Base-by-base conservation (phyloP, 2,329 filamentous ascomycete genomes). In the Trichoderma gracile region DNA sequence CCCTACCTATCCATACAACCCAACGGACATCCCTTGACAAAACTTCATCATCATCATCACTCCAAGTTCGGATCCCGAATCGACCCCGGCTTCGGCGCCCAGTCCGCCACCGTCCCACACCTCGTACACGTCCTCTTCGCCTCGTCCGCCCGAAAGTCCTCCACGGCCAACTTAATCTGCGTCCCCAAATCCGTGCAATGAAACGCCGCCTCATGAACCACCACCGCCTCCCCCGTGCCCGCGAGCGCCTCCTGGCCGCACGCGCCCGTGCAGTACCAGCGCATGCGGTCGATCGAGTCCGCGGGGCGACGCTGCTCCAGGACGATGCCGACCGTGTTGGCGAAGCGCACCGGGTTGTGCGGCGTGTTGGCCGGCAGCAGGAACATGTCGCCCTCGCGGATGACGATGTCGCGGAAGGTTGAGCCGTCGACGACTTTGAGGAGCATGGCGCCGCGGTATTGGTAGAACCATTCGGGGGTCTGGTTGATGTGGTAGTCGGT, bases 401-500 rank as follows among this genome's bases (percentile, higher is more conserved):
- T 97, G 73, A 93, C 83, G 68, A 98, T 86, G 78, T 98, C 94
- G 69, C 87, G 85, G 78, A 96, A 96, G 54, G 79, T 66, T 75
- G 82, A 76, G 65, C 82, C 77, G 67, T 97, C 92, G 68, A 97
- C 91, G 17, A 95, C 90, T 76, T 96, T 96, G 70, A 99, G 89
- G 65, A 95, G 83, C 94, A 98, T 97, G 69, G 89, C 88, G 69
- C 95, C 95, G 72, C 89, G 88, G 84, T 97, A 88, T 78, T 98
- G 94, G 84, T 95, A 98, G 86, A 98, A 99, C 89, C 93, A 98
- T 78, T 98, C 95, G 14, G 95, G 88, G 0, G 94, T 98, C 72
- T 88, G 82, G 83, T 98, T 98, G 85, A 98, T 94, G 84, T 98
- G 95, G 82, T 97, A 99, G 82, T 98, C 95, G 63, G 93, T 97